phyloP scores from a whole-genome alignment of 805 yeast species.

The Brettanomyces custersianus region DNA sequence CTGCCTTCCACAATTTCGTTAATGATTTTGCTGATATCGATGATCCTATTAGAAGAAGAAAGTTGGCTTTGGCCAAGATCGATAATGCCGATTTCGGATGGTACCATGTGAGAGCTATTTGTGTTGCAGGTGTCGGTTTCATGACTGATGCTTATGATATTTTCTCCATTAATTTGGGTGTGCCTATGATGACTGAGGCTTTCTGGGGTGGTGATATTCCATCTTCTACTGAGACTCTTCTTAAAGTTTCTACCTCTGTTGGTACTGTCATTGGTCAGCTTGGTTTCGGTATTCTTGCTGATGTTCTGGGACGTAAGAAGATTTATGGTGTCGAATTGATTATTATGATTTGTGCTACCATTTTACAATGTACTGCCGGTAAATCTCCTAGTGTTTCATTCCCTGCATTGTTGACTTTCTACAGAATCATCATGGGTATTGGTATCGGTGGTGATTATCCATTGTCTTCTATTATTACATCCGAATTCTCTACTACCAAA shows the following conservation, averaged over 20 bases:
- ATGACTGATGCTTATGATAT: conserved; percentile 89
- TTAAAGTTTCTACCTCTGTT: conserved; percentile 85
- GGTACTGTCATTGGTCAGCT: conserved; percentile 92
- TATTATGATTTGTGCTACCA: conserved; percentile 71
- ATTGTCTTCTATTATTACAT: conserved; percentile 82
- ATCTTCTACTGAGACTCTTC: conserved; percentile 59
- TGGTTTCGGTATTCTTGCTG: conserved; percentile 77
- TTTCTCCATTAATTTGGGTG: conserved; percentile 78
- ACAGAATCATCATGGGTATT: conserved; percentile 85
- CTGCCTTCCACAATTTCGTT: conserved; percentile 77
- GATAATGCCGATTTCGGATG: conserved; percentile 74
- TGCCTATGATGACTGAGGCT: conserved; percentile 70
- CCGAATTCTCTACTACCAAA: conserved; percentile 88
- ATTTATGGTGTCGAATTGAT: conserved; percentile 84
- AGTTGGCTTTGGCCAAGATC: conserved; percentile 75
- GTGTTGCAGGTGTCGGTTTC: conserved; percentile 91
- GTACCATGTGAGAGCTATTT: conserved; percentile 75
- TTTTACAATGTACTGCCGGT: conserved; percentile 71
- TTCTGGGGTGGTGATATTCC: conserved; percentile 62
- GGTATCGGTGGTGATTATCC: conserved; percentile 99
- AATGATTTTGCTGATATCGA: conserved; percentile 75
- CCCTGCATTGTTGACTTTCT: conserved; percentile 63
- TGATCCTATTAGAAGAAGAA: conserved; percentile 81
- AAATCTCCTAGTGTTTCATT: conserved; percentile 62
- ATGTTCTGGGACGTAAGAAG: conserved; percentile 74